Evolutionary conservation across 257 asterid species (phyloP).

Genomic region (Solanum appendiculatum): DNA sequence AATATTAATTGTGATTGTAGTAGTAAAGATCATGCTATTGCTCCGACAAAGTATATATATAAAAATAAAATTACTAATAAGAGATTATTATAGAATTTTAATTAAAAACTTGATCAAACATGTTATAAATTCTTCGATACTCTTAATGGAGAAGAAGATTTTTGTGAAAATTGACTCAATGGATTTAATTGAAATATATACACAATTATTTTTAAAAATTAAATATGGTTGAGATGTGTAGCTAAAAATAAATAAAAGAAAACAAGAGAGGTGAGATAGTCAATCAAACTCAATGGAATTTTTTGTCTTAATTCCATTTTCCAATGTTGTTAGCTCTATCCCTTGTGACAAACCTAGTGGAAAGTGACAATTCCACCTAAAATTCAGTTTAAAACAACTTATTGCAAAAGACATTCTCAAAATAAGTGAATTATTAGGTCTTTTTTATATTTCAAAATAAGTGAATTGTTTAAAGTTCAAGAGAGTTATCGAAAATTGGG

Average conservation of each 20-base stretch:
- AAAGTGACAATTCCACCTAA: neutral
- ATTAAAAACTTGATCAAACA: neutral
- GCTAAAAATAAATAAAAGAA: neutral
- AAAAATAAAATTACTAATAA: neutral
- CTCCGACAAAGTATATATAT: neutral
- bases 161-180: neutral
- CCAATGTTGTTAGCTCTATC: neutral
- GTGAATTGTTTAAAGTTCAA: no score
- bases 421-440: neutral
- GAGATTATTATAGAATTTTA: neutral
- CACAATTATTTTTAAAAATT: neutral
- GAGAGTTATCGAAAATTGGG: neutral
- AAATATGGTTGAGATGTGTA: neutral
- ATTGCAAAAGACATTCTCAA: neutral
- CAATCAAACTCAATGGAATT: neutral
- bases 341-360: neutral
- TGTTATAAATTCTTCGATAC: neutral
- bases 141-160: neutral
- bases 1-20: neutral
- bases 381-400: neutral
- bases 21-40: neutral
- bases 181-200: neutral
- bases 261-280: neutral
- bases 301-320: neutral
- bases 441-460: no score